A percentile compares a stretch with the other conserved stretches of the same genome.
Evolutionary conservation across 2,329 filamentous ascomycete species (phyloP).

Genomic region (Penicillium sp.): DNA sequence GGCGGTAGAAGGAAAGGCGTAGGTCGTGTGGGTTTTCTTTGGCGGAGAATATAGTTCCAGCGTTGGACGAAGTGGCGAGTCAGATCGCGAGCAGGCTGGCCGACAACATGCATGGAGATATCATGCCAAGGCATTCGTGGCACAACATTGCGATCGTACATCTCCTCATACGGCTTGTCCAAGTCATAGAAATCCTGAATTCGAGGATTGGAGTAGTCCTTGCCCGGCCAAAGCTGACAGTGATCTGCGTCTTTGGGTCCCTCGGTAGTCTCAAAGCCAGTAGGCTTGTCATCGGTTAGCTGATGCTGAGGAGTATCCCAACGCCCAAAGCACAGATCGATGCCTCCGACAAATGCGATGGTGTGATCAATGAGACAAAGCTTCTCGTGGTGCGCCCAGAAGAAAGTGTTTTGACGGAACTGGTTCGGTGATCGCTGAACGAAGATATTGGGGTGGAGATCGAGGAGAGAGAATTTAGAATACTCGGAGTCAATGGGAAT

Average conservation of each 20-base stretch:
- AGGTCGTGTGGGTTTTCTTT: constrained; percentile 86
- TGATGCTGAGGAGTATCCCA: constrained; percentile 96
- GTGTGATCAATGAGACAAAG: constrained; percentile 96
- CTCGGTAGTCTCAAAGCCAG: constrained; percentile 79
- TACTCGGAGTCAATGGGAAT: constrained; percentile 98
- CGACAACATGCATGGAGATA: constrained; percentile 95
- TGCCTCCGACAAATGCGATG: constrained; percentile 89
- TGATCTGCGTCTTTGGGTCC: constrained; percentile 81
- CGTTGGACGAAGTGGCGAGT: constrained; percentile 95
- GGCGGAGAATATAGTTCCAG: constrained; percentile 94
- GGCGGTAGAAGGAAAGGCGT: constrained; percentile 91
- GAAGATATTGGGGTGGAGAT: constrained; percentile 93
- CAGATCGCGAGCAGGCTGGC: constrained; percentile 88
- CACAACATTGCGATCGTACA: constrained; percentile 88
- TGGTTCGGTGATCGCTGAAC: constrained; percentile 96
- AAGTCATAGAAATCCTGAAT: constrained; percentile 93
- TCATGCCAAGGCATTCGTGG: constrained; percentile 99
- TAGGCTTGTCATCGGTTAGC: constrained; percentile 87
- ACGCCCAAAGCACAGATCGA: constrained; percentile 93
- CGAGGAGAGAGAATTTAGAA: constrained; percentile 92
- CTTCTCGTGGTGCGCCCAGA: constrained; percentile 98
- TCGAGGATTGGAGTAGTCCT: constrained; percentile 95
- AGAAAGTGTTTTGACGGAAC: constrained; percentile 98
- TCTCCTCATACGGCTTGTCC: constrained; percentile 94
- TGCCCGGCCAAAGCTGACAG: constrained; percentile 93